Percentiles rank a stretch among this genome's conserved stretches.
These are phyloP conservation scores for Chaetomiaceae sp. DNA, from an alignment of 2,329 filamentous ascomycete genomes.

Conservation along the genomic window DNA sequence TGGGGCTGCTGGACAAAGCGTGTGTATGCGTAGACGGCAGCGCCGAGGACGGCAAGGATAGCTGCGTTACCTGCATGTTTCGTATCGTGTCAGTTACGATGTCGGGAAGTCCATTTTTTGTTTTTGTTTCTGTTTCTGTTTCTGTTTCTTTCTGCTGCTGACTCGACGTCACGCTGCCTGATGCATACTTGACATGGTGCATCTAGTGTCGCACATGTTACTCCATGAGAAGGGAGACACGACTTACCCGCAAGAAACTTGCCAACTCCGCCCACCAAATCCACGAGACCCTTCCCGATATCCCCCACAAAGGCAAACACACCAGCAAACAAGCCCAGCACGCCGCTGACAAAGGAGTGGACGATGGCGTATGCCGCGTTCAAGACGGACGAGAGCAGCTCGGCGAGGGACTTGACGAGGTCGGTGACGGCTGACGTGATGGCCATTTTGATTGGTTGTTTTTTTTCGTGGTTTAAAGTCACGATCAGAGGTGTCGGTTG, in stretches of 20 bases:
- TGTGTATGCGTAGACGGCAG: conserved; percentile 24
- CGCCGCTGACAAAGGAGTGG: conserved; percentile 23
- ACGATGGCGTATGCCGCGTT: conserved; percentile 23
- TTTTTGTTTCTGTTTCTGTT: background rate
- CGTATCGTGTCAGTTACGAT: no score
- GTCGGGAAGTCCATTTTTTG: no score
- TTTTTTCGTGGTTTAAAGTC: no score
- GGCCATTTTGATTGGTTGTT: conserved; percentile 22
- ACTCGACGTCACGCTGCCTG: no score
- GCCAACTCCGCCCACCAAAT: conserved; percentile 26
- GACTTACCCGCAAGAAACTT: conserved; percentile 26
- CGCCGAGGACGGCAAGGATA: conserved; percentile 31
- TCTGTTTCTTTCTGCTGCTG: no score
- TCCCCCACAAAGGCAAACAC: conserved; percentile 24
- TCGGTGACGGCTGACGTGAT: conserved; percentile 24
- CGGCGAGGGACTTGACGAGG: conserved; percentile 26
- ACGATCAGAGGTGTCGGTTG: no score
- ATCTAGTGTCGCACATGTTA: no score
- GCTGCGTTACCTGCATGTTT: conserved; percentile 27
- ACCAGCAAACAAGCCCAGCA: conserved; percentile 23
- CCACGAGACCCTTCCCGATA: conserved; percentile 24
- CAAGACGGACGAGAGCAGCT: conserved; percentile 26
- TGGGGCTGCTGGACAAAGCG: conserved; percentile 21
- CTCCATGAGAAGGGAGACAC: no score
- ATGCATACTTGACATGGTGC: no score